A percentile compares a stretch with the other conserved stretches of the same genome.
phyloP scores from a whole-genome alignment of 2,329 filamentous ascomycete species.

The Nothomitra cinnamomea region DNA sequence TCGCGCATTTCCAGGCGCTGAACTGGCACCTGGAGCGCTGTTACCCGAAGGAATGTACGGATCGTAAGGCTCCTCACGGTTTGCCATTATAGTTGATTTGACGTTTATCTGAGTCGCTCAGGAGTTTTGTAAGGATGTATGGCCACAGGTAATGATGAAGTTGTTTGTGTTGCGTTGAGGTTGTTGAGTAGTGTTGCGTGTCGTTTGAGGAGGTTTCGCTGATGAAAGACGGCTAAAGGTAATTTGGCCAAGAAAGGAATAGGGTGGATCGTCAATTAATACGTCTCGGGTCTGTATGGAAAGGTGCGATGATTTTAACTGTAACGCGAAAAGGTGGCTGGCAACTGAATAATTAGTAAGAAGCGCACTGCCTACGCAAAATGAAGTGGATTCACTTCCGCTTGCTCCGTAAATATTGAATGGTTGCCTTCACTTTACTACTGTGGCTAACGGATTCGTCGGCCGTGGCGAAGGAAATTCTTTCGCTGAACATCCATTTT shows the following conservation, averaged over 20 bases:
- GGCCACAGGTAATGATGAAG: background rate
- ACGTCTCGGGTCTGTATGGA: background rate
- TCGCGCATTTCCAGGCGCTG: conserved; percentile 44
- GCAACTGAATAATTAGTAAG: background rate
- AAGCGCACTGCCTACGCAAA: background rate
- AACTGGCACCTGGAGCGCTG: conserved; percentile 21
- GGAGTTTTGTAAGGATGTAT: background rate
- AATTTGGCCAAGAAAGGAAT: background rate
- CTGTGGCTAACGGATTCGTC: too few species aligned
- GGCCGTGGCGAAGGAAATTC: too few species aligned
- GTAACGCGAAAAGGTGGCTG: background rate
- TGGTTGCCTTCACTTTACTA: too few species aligned
- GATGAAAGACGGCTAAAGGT: background rate
- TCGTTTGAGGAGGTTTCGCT: background rate
- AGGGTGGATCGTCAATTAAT: background rate
- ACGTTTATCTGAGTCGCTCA: background rate
- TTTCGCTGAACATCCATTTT: too few species aligned
- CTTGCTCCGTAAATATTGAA: background rate
- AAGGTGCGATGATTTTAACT: background rate
- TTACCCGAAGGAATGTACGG: conserved; percentile 67
- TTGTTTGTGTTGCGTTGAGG: background rate
- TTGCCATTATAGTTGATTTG: conserved; percentile 30
- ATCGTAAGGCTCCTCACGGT: conserved; percentile 56
- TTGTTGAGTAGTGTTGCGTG: background rate
- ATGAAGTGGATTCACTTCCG: background rate